Conservation (phyloP, 2,329 filamentous ascomycete genomes). For the Cryphonectria radicalis region DNA sequence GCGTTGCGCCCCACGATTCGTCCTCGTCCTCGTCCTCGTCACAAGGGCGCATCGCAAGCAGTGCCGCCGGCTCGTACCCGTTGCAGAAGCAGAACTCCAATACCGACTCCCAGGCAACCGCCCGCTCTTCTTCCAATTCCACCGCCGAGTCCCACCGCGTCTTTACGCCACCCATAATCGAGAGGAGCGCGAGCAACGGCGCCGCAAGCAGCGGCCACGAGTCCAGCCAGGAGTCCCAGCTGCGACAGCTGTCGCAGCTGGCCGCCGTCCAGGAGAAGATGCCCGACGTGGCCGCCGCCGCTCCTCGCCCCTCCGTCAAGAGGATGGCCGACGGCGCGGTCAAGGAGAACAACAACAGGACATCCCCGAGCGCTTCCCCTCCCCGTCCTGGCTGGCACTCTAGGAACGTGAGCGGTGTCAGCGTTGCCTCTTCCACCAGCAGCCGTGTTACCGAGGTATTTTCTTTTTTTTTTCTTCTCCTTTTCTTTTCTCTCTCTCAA, state of each 20-base stretch:
- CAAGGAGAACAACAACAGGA: constrained; percentile 52
- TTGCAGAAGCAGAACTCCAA: constrained; percentile 36
- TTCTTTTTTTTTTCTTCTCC: constrained; percentile 27
- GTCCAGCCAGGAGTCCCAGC: constrained; percentile 59
- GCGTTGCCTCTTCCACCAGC: constrained; percentile 62
- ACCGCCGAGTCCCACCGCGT: constrained; percentile 45
- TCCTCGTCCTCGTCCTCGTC: not conserved
- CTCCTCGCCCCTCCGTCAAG: constrained; percentile 58
- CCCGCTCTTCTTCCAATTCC: constrained; percentile 42
- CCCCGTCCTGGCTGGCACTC: constrained; percentile 61
- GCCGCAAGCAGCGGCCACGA: constrained; percentile 43
- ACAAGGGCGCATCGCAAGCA: not conserved
- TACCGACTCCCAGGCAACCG: constrained; percentile 51
- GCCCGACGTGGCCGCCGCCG: constrained; percentile 18
- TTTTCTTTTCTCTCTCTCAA: no score
- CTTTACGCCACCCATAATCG: constrained; percentile 45
- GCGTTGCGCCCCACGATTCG: constrained; percentile 6
- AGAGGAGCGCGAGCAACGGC: constrained; percentile 43
- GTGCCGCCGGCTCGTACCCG: constrained; percentile 5
- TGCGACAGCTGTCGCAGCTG: constrained; percentile 62
- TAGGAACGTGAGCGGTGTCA: constrained; percentile 72
- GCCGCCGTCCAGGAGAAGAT: constrained; percentile 59
- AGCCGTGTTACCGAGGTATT: constrained; percentile 80
- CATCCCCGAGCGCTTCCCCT: constrained; percentile 51
- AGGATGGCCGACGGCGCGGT: constrained; percentile 76